These are phyloP conservation scores for Taphrina communis DNA, from an alignment of 1,139 yeast genomes.

Conservation along the genomic window DNA sequence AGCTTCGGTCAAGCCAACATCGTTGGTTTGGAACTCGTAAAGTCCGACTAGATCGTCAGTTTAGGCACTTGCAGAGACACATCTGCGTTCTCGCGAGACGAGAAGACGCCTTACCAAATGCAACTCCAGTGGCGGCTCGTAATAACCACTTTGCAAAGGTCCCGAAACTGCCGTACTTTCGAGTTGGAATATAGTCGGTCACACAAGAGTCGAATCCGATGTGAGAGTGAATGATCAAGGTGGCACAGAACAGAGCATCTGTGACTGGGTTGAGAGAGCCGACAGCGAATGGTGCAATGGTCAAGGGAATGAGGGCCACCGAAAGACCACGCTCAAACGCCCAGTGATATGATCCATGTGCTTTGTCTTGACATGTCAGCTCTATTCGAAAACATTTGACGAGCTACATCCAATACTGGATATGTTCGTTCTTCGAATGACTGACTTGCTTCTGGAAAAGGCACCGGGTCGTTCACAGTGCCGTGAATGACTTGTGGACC, in stretches of 20 bases:
- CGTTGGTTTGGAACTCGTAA: conserved; percentile 79
- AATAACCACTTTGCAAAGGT: conserved; percentile 67
- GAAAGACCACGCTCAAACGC: conserved; percentile 74
- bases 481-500: conserved; percentile 68
- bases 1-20: conserved; percentile 61
- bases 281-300: conserved; percentile 71
- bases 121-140: conserved; percentile 71
- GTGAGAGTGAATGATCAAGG: conserved; percentile 74
- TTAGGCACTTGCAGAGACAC: neutral
- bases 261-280: conserved; percentile 69
- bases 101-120: conserved; percentile 53
- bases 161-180: conserved; percentile 79
- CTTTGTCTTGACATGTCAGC: conserved; percentile 43
- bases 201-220: conserved; percentile 86
- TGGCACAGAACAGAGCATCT: conserved; percentile 70
- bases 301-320: conserved; percentile 73
- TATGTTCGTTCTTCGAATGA: neutral
- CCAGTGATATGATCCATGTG: conserved; percentile 91
- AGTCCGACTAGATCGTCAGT: conserved; percentile 62
- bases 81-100: neutral
- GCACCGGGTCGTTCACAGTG: conserved; percentile 75
- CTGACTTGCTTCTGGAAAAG: conserved; percentile 64
- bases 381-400: neutral
- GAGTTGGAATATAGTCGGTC: conserved; percentile 82
- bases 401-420: neutral